phyloP scores from a whole-genome alignment of 164 flowering plant genomes.

The Nelumbo lutea region DNA sequence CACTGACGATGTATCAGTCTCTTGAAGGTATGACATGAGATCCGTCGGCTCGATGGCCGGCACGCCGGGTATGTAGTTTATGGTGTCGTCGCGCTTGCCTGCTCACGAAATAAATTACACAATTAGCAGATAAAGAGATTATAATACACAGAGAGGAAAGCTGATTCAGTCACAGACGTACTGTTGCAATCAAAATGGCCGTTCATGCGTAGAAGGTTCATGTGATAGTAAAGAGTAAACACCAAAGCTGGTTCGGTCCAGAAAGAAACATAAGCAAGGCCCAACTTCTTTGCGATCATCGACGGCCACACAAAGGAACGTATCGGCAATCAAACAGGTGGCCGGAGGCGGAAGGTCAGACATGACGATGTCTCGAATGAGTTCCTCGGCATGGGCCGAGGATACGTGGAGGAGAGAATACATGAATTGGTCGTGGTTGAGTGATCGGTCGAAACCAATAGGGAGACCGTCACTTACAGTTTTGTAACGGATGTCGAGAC shows the following conservation, averaged over 20 bases:
- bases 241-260: conserved; percentile 91
- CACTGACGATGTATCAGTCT: conserved; percentile 34
- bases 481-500: conserved; percentile 59
- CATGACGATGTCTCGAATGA: conserved; percentile 26
- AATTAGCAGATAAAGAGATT: neutral
- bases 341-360: conserved; percentile 26
- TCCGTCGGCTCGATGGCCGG: conserved; percentile 51
- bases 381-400: conserved; percentile 58
- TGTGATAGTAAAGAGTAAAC: conserved; percentile 58
- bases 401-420: conserved; percentile 51
- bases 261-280: conserved; percentile 51
- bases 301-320: conserved; percentile 80
- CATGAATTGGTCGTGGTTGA: conserved; percentile 67
- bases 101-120: neutral
- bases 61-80: conserved; percentile 80
- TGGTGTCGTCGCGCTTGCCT: conserved; percentile 52
- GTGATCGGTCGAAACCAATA: conserved; percentile 57
- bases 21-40: conserved; percentile 67
- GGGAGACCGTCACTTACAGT: conserved; percentile 77
- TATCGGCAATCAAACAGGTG: conserved; percentile 63
- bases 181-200: conserved; percentile 65
- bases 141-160: conserved; percentile 1
- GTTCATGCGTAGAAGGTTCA: conserved; percentile 47
- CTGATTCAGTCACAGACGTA: conserved; percentile 14
- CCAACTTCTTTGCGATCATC: conserved; percentile 51